These are phyloP conservation scores for Tylopilus vinaceipallidus DNA, from an alignment of 768 basidiomycete genomes.

Conservation along the genomic window DNA sequence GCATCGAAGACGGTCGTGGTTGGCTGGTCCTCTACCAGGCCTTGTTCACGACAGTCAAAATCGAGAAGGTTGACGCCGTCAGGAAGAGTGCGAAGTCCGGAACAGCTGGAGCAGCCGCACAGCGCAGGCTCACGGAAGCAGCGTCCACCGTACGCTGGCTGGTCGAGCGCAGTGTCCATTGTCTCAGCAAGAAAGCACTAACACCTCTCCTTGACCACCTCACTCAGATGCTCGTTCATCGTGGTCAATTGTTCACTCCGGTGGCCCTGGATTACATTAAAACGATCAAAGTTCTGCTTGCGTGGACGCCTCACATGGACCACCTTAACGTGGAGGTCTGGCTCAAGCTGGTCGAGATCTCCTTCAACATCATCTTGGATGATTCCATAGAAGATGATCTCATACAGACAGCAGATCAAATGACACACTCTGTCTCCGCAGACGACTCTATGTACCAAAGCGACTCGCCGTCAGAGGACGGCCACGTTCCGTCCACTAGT, in stretches of 20 bases:
- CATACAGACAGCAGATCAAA: conserved; percentile 24
- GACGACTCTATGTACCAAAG: conserved; percentile 34
- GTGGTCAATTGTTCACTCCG: conserved; percentile 52
- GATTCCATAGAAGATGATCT: conserved; percentile 44
- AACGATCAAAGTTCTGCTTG: conserved; percentile 62
- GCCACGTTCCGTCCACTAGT: conserved; percentile 32
- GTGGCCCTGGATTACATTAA: conserved; percentile 83
- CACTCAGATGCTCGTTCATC: conserved; percentile 52
- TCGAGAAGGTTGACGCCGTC: conserved; percentile 53
- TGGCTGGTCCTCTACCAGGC: conserved; percentile 75
- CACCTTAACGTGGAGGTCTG: conserved; percentile 64
- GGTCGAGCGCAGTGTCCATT: conserved; percentile 56
- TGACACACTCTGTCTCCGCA: conserved; percentile 10
- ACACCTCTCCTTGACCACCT: conserved; percentile 65
- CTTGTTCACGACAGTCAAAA: conserved; percentile 62
- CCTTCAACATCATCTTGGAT: conserved; percentile 75
- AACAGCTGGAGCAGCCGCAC: conserved; percentile 44
- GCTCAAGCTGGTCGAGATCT: conserved; percentile 64
- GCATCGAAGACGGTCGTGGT: conserved; percentile 35
- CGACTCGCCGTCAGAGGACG: conserved; percentile 31
- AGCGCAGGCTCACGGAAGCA: conserved; percentile 62
- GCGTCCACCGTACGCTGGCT: conserved; percentile 72
- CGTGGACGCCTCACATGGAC: conserved; percentile 75
- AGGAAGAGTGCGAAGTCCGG: conserved; percentile 43
- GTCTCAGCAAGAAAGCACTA: conserved; percentile 54